Evolutionary conservation across 2,329 filamentous ascomycete species (phyloP), one percentile per base, ranked within the genome.

Genomic region (Nigrograna mackinnonii): DNA sequence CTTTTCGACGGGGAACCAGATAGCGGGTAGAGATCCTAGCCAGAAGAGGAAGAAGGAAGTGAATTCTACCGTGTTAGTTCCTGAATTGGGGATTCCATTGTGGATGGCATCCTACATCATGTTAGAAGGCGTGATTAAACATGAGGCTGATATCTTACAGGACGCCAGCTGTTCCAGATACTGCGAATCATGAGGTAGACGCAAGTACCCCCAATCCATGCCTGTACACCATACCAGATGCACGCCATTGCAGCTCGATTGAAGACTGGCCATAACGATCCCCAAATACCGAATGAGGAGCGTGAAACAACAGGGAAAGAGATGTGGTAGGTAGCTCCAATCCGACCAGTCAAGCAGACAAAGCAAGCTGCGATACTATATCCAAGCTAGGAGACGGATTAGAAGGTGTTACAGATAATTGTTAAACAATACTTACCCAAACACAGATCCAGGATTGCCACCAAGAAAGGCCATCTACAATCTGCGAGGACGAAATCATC

Each of bases 401-500:
- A 34, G 31, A 12, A 17, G 16, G 11, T 13, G 16, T 9, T 34
- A 13, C 12, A 3, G 17, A 9, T 18, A 13, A 13, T 18, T 2
- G 12, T n/a, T 9, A 6, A 13, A 6, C 9, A 28, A 34, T 11
- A 4, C 44, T 22, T 52, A 61, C 72, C 85, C 90, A 92, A 32
- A 96, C 88, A 60, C 87, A 91, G n/a, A 71, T 52, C 68, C 68
- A 73, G 2, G 88, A 86, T 71, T 95, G 89, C 90, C 90, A 95
- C 90, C 90, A 95, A 6, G 88, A 89, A 17, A 95, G 76, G 11
- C 89, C 89, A 35, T 73, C 76, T 1, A 86, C 80, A 22, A 95
- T 89, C 81, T 90, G 91, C 26, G 87, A 84, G 1, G 87, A 89
- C 0, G 88, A 87, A 49, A 95, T 94, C 89, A 95, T 95, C 91